Percentiles rank a stretch among this genome's conserved stretches.
Evolutionary conservation across 768 basidiomycete species (phyloP).

Genomic region (Lentinula edodes): DNA sequence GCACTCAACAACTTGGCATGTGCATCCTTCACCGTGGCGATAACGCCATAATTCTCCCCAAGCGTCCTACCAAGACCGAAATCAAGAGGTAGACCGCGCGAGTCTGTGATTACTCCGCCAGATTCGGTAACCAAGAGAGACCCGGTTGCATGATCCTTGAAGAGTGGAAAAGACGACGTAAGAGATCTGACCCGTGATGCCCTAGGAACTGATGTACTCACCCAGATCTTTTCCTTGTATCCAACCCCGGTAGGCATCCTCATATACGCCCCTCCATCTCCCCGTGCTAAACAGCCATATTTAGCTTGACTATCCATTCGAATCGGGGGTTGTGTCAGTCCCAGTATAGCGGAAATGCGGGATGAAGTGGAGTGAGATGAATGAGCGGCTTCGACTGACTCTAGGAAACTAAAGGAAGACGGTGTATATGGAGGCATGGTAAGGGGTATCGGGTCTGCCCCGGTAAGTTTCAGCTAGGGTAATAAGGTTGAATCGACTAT

Average conservation of each 20-base stretch:
- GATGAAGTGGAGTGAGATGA: conserved; percentile 85
- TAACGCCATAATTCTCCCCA: conserved; percentile 81
- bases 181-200: not conserved
- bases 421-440: conserved; percentile 42
- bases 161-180: not conserved
- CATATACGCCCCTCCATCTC: conserved; percentile 80
- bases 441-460: conserved; percentile 42
- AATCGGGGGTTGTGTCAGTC: conserved; percentile 57
- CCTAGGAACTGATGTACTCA: conserved; percentile 21
- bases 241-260: conserved; percentile 73
- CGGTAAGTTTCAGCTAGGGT: conserved; percentile 47
- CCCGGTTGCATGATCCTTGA: conserved; percentile 84
- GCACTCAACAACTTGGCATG: conserved; percentile 70
- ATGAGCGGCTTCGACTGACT: conserved; percentile 90
- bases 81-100: conserved; percentile 69
- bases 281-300: conserved; percentile 80
- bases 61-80: conserved; percentile 86
- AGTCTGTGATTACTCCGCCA: conserved; percentile 85
- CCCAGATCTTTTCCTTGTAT: conserved; percentile 97
- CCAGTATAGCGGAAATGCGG: conserved; percentile 60
- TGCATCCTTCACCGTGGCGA: conserved; percentile 72
- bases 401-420: conserved; percentile 63
- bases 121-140: conserved; percentile 81
- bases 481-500: not conserved
- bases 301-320: conserved; percentile 98